Evolutionary conservation across 331 rosid genomes (phyloP).

Genomic region (Quercus phellos): DNA sequence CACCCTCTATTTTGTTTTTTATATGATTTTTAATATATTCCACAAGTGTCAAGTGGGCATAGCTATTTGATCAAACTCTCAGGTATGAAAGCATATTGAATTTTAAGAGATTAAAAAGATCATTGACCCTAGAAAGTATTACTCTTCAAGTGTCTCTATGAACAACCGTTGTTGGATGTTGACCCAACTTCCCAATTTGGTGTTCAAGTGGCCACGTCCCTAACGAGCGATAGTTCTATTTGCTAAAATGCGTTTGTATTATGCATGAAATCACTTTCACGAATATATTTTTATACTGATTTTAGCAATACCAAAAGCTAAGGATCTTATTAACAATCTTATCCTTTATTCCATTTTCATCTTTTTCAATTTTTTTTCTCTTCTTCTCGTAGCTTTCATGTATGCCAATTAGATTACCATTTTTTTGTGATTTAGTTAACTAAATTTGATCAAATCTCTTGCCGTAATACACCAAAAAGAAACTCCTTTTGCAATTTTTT

Average conservation of each 20-base stretch:
- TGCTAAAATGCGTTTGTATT: background rate
- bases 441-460: no score
- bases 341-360: background rate
- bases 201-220: slow-evolving; percentile 29
- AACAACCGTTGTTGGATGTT: slow-evolving; percentile 32
- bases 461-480: no score
- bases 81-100: slow-evolving; percentile 11
- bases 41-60: slow-evolving; percentile 37
- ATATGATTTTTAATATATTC: slow-evolving; percentile 15
- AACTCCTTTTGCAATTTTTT: no score
- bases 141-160: slow-evolving; percentile 13
- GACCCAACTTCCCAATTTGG: slow-evolving; percentile 27
- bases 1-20: background rate
- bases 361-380: no score
- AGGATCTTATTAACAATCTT: background rate
- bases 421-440: no score
- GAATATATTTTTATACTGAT: background rate
- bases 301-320: background rate
- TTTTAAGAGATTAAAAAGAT: slow-evolving; percentile 5
- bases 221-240: slow-evolving; percentile 8
- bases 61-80: slow-evolving; percentile 30
- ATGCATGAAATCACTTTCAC: background rate
- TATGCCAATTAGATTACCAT: no score
- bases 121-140: slow-evolving; percentile 19
- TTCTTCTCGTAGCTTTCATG: background rate